These are phyloP conservation scores for Haplosporangium gracile DNA, from an alignment of 192 early-diverging fungal genomes.

Conservation along the genomic window DNA sequence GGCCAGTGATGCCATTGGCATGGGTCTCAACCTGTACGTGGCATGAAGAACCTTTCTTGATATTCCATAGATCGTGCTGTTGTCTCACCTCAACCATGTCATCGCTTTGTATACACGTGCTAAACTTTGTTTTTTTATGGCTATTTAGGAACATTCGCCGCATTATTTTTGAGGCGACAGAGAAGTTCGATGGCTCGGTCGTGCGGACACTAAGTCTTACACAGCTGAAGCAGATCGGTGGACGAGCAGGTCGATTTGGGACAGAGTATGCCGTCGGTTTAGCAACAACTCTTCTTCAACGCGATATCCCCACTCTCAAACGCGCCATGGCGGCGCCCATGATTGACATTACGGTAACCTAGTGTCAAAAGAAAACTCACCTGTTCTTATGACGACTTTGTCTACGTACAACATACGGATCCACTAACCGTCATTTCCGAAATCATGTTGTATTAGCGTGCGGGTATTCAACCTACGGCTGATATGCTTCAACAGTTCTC, in stretches of 20 bases:
- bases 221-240: slow-evolving; percentile 94
- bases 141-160: slow-evolving; percentile 83
- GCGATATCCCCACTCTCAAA: slow-evolving; percentile 35
- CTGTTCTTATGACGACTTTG: background rate
- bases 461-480: slow-evolving; percentile 36
- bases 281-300: slow-evolving; percentile 75
- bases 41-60: background rate
- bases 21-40: slow-evolving; percentile 93
- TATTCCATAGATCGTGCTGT: background rate
- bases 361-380: slow-evolving; percentile 12
- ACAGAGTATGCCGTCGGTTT: slow-evolving; percentile 74
- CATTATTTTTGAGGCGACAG: slow-evolving; percentile 83
- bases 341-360: slow-evolving; percentile 28
- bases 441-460: slow-evolving; percentile 13
- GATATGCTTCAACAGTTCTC: slow-evolving; percentile 45
- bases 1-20: slow-evolving; percentile 96
- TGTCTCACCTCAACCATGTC: background rate
- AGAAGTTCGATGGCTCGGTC: slow-evolving; percentile 84
- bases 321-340: slow-evolving; percentile 32
- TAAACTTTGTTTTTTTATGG: slow-evolving; percentile 2
- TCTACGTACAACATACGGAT: background rate
- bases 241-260: slow-evolving; percentile 89
- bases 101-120: background rate
- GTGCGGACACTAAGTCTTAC: slow-evolving; percentile 71
- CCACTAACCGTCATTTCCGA: slow-evolving; percentile 23